Base-by-base conservation (phyloP, 2,329 filamentous ascomycete species). In the Penicillium hesseltinei region DNA sequence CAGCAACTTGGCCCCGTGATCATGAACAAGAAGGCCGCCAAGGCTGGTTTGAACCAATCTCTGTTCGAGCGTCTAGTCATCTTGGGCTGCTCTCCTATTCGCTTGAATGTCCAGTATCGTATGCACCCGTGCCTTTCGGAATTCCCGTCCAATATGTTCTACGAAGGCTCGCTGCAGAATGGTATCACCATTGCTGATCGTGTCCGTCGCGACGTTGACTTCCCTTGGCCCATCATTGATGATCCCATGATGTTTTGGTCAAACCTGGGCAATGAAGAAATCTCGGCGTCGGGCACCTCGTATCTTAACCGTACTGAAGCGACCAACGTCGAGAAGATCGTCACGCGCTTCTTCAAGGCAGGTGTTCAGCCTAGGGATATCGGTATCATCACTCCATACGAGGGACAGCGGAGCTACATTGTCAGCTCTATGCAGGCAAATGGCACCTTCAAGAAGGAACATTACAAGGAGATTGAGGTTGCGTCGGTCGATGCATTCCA, bases 201-300 rank as follows among this genome's bases (percentile, higher is more conserved):
- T 59, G 83, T 97, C 62, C 88, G 93, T 61, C 89, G 89, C 64
- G 93, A 99, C 68, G 91, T 99, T 29, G 94, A 99, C 75, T 99
- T 99, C 74, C 94, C 94, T 13, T 99, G 94, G 94, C 94, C 94
- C 3, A 91, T 96, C 31, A 85, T 82, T 21, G 93, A 97, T 72
- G 91, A 88, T 66, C 94, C 94, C 3, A 99, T 99, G 94, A 97
- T 97, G 94, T 99, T 99, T 79, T 99, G 94, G 94, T 96, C 92
- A 27, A 99, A 99, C 73, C 81, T 97, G 54, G 94, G 94, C 59
- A 96, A 95, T 59, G 94, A 99, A 75, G 94, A 99, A 75, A 99
- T 99, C 50, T 97, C 93, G 7, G 94, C 94, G 1, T 97, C 92
- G 27, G 94, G 94, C 70, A 99, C 94, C 2, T 97, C 93, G 2